phyloP scores from a whole-genome alignment of 768 basidiomycete species.

The Boletus rubropictus region DNA sequence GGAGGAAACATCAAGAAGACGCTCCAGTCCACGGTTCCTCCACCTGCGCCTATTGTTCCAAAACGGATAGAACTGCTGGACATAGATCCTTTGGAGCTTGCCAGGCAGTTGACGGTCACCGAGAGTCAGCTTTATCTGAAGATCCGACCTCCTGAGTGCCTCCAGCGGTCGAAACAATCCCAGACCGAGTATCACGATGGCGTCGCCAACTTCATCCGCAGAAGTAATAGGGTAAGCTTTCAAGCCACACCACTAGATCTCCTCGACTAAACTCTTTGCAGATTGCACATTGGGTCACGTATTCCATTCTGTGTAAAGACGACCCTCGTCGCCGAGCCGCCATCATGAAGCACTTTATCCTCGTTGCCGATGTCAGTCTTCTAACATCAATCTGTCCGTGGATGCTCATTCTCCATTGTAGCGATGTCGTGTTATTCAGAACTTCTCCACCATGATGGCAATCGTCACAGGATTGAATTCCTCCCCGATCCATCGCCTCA shows the following conservation, averaged over 20 bases:
- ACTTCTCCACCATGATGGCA: constrained; percentile 65
- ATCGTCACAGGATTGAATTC: constrained; percentile 64
- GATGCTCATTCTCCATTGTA: constrained; percentile 23
- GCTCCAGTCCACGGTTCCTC: constrained; percentile 33
- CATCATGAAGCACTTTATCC: constrained; percentile 63
- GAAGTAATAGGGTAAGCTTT: constrained; percentile 45
- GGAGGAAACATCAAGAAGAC: constrained; percentile 34
- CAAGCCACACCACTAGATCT: neutral
- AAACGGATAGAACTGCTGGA: constrained; percentile 51
- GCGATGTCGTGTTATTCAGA: constrained; percentile 59
- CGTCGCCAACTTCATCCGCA: constrained; percentile 51
- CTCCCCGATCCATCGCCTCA: constrained; percentile 57
- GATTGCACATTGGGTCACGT: constrained; percentile 61
- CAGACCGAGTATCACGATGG: constrained; percentile 42
- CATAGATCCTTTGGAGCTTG: constrained; percentile 59
- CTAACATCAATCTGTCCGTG: neutral
- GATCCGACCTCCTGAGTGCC: constrained; percentile 56
- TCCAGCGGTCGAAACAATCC: constrained; percentile 49
- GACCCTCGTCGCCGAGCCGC: constrained; percentile 55
- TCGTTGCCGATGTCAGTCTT: constrained; percentile 52
- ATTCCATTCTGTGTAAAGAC: constrained; percentile 49
- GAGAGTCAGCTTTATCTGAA: constrained; percentile 55
- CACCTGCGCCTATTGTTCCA: constrained; percentile 44
- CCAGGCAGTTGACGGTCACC: constrained; percentile 61
- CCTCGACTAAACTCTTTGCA: neutral